Evolutionary conservation across 1,284 basidiomycete genomes (phyloP), one percentile per base, ranked within the genome.

Genomic region (Moesziomyces globuligerus): DNA sequence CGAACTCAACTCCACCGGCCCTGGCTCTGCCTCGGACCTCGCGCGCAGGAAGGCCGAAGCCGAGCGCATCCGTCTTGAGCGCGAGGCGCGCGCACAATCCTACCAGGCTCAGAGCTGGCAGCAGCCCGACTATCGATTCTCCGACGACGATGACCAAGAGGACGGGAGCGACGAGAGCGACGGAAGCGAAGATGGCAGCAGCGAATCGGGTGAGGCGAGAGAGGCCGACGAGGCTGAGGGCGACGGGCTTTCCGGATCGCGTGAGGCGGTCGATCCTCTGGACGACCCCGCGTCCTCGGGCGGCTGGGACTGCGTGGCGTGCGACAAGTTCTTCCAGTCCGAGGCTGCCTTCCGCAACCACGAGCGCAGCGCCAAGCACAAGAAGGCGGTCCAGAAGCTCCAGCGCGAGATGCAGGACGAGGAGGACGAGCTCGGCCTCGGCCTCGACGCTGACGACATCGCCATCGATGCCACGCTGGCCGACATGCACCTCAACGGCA

Each of bases 331-430:
- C 1, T 98, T 98, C 83, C 86, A 90, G 77, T 94, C 90, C 72
- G 93, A 97, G 79, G 92, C 93, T 0, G 91, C 93, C 17, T 98
- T 94, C 93, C 87, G 89, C 74, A 98, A 94, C 82, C 96, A 98
- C 74, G 96, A 98, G 83, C 86, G 93, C 72, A 97, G 94, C 83
- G 92, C 91, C 83, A 98, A 95, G 83, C 96, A 99, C 82, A 84
- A 92, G 81, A 93, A 91, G 46, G 76, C 75, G 5, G 76, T 74
- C 24, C 47, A 57, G 38, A 84, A 83, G 71, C 81, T 95, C 52
- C 88, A 87, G 81, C 84, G 84, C 56, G 86, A 91, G 80, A 94
- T 96, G 89, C 80, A 87, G 72, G 85, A 86, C 54, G 93, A 97
- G 74, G 87, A 92, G 60, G 88, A 89, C 72, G 88, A 87, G 60